These are phyloP conservation scores for Tricholoma sp. DNA, from an alignment of 768 basidiomycete species.

Conservation along the genomic window DNA sequence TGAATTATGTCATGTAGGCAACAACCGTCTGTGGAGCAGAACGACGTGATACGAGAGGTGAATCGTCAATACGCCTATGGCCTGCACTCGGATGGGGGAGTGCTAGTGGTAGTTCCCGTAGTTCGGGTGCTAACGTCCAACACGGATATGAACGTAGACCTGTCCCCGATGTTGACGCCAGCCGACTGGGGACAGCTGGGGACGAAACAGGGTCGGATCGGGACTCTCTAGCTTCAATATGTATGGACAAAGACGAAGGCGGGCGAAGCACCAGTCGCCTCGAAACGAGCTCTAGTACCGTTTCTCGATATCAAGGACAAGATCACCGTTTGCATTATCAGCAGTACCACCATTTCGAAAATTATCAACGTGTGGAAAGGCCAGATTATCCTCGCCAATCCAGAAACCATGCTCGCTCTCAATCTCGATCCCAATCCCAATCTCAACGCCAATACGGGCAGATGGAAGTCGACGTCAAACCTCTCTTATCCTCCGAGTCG, in stretches of 20 bases:
- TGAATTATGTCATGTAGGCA: slow-evolving; percentile 37
- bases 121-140: background rate
- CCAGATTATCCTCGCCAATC: background rate
- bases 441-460: background rate
- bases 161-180: slow-evolving; percentile 12
- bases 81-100: background rate
- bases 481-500: background rate
- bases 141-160: background rate
- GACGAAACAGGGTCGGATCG: slow-evolving; percentile 29
- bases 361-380: background rate
- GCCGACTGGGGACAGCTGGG: slow-evolving; percentile 7
- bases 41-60: slow-evolving; percentile 18
- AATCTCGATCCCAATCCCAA: background rate
- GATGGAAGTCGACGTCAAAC: background rate
- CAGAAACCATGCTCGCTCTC: background rate
- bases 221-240: slow-evolving; percentile 9
- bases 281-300: background rate
- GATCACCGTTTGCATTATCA: background rate
- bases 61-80: background rate
- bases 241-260: background rate
- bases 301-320: slow-evolving; percentile 5
- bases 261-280: background rate
- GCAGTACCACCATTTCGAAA: background rate
- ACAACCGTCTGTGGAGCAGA: slow-evolving; percentile 51
- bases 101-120: background rate